These are phyloP conservation scores for Lipomyces mesembrius DNA, from an alignment of 805 yeast species.

Conservation along the genomic window DNA sequence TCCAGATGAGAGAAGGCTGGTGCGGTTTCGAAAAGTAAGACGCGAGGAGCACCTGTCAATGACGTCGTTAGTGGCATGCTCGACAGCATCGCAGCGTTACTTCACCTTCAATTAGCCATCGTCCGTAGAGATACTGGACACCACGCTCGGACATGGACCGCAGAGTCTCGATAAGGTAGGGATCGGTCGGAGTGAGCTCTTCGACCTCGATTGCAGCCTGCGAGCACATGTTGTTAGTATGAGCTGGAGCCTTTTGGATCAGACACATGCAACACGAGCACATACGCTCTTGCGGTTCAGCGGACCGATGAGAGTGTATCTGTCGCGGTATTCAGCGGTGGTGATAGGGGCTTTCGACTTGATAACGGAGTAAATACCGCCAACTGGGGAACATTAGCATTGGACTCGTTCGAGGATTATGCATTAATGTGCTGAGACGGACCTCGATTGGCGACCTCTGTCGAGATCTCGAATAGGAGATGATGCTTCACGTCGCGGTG, in stretches of 20 bases:
- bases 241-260: background rate
- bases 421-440: background rate
- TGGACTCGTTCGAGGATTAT: background rate
- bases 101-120: constrained; percentile 84
- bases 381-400: constrained; percentile 55
- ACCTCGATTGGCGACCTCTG: constrained; percentile 86
- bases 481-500: constrained; percentile 89
- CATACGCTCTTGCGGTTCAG: constrained; percentile 58
- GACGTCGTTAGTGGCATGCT: no score
- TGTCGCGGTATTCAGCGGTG: constrained; percentile 85
- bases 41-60: constrained; percentile 82
- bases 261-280: background rate
- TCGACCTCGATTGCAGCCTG: constrained; percentile 79
- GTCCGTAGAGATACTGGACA: constrained; percentile 79
- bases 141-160: constrained; percentile 84
- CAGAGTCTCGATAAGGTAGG: constrained; percentile 62
- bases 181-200: constrained; percentile 58
- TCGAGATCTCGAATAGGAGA: constrained; percentile 88
- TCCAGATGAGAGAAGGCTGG: constrained; percentile 71
- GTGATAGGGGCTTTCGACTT: constrained; percentile 97
- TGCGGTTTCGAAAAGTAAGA: constrained; percentile 80
- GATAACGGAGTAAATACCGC: constrained; percentile 95
- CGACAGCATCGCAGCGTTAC: no score
- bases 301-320: constrained; percentile 88
- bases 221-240: background rate